Evolutionary conservation across 148 eudicot species (phyloP).

Genomic region (Drosera capensis): DNA sequence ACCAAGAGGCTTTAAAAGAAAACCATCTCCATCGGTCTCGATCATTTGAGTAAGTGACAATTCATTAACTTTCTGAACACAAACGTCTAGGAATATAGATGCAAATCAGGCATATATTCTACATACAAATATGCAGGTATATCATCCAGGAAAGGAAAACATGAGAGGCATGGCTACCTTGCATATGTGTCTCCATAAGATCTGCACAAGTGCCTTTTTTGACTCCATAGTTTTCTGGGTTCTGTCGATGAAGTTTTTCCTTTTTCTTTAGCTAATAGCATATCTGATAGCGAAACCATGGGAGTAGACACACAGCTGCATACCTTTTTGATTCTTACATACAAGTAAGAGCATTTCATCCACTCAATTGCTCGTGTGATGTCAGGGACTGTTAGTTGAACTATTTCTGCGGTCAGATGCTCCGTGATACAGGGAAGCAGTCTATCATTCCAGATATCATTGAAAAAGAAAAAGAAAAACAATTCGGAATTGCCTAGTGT

Average conservation of each 20-base stretch:
- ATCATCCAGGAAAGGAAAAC: not conserved
- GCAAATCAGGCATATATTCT: not conserved
- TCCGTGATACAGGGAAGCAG: constrained; percentile 85
- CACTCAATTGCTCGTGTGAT: constrained; percentile 90
- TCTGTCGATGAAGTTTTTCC: constrained; percentile 44
- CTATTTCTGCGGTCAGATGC: constrained; percentile 97
- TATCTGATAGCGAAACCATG: not conserved
- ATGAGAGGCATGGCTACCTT: constrained; percentile 33
- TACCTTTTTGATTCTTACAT: constrained; percentile 90
- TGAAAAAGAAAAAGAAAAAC: too few relatives aligned
- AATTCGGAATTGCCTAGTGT: too few relatives aligned
- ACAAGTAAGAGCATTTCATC: constrained; percentile 92
- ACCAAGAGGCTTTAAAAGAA: constrained; percentile 91
- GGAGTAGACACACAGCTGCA: constrained; percentile 16
- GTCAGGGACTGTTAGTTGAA: constrained; percentile 79
- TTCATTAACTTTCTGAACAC: constrained; percentile 83
- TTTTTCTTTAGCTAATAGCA: constrained; percentile 6
- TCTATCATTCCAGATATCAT: too few relatives aligned
- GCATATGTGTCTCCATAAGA: constrained; percentile 66
- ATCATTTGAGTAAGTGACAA: constrained; percentile 67
- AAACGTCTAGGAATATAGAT: constrained; percentile 35
- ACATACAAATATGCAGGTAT: not conserved
- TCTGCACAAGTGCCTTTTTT: constrained; percentile 52
- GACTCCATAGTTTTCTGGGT: constrained; percentile 69
- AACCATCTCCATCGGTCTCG: constrained; percentile 97